Conservation (phyloP, 768 basidiomycete species). For the Russula abietina region DNA sequence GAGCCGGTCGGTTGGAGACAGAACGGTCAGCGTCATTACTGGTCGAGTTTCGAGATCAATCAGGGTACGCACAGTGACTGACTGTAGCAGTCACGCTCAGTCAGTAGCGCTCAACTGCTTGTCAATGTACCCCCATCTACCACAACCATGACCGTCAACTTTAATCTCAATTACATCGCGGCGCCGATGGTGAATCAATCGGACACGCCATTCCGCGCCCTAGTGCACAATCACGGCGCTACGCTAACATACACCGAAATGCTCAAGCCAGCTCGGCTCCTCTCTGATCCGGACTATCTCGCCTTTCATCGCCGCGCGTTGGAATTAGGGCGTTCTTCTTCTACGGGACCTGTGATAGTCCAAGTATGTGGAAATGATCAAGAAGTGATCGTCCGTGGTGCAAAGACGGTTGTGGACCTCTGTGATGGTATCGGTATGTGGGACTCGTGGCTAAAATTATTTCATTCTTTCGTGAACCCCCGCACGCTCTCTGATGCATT, state of each 20-base stretch:
- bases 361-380: conserved; percentile 72
- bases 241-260: conserved; percentile 74
- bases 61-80: too few species aligned
- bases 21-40: neutral
- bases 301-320: conserved; percentile 59
- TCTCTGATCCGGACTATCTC: conserved; percentile 60
- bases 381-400: conserved; percentile 54
- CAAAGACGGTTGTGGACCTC: conserved; percentile 47
- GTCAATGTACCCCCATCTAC: neutral
- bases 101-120: neutral
- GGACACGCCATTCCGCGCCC: conserved; percentile 64
- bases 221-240: conserved; percentile 56
- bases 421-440: conserved; percentile 66
- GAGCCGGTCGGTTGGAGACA: conserved; percentile 10
- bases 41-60: neutral
- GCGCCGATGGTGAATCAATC: conserved; percentile 81
- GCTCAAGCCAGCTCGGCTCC: conserved; percentile 56
- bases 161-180: conserved; percentile 39
- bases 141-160: conserved; percentile 2
- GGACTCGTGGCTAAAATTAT: neutral
- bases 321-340: conserved; percentile 28
- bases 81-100: neutral
- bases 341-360: conserved; percentile 49
- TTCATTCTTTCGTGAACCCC: too few species aligned
- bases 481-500: neutral